A percentile compares a stretch with the other conserved stretches of the same genome.
Conservation (phyloP, 192 early-diverging fungal genomes). For the Coemansia sp. region DNA sequence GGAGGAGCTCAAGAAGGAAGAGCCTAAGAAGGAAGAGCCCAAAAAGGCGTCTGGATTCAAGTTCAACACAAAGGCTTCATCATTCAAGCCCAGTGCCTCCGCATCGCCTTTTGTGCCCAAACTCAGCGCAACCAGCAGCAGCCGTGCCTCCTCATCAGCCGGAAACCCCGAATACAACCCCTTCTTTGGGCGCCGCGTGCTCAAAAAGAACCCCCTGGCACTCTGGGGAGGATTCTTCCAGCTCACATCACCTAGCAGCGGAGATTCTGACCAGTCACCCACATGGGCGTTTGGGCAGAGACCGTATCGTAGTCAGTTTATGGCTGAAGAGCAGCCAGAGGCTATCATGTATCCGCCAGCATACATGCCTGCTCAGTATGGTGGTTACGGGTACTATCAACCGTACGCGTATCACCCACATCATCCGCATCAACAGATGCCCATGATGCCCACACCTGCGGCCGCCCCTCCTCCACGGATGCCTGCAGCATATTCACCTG, state of each 20-base stretch:
- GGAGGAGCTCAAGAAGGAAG: neutral
- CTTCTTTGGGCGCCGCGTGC: constrained; percentile 43
- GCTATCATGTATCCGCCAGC: constrained; percentile 37
- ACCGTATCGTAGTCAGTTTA: constrained; percentile 49
- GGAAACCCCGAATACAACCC: constrained; percentile 31
- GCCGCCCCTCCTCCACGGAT: constrained; percentile 16
- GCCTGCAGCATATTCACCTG: constrained; percentile 13
- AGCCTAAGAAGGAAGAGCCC: too few species aligned
- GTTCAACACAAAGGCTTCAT: constrained; percentile 69
- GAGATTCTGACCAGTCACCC: constrained; percentile 12
- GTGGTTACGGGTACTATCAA: constrained; percentile 45
- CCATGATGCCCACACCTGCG: constrained; percentile 34
- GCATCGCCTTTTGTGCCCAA: constrained; percentile 70
- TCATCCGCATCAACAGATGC: too few species aligned
- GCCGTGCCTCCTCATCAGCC: constrained; percentile 32
- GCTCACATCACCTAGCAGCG: neutral
- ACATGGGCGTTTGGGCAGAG: constrained; percentile 48
- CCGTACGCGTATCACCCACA: constrained; percentile 43
- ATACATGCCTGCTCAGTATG: constrained; percentile 42
- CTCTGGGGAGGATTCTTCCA: constrained; percentile 43
- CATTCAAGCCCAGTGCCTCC: constrained; percentile 71
- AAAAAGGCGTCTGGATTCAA: constrained; percentile 50
- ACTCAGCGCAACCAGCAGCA: constrained; percentile 36
- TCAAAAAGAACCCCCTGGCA: constrained; percentile 23
- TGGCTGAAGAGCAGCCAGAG: constrained; percentile 31